Base-by-base conservation (phyloP, 2,329 filamentous ascomycete genomes). In the Alternaria ventricosa region DNA sequence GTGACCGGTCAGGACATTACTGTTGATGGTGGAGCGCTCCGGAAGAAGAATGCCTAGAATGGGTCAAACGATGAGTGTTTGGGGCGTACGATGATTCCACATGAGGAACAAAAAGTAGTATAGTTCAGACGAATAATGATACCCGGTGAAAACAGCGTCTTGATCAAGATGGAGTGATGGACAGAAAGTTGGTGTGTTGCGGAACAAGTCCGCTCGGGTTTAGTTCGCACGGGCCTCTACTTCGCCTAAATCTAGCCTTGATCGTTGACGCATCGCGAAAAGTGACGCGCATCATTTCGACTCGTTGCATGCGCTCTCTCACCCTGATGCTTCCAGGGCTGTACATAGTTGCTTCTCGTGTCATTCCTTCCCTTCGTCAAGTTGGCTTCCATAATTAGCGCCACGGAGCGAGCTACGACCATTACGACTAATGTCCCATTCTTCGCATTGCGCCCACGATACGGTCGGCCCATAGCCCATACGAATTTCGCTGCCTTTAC, bases 1-100 rank as follows among this genome's bases (percentile, higher is more conserved):
- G 75, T 81, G 4, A 81, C 77, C 6, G 79, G 78, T 22, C 74
- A 76, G 63, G 77, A 79, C 36, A 75, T 81, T 18, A 78, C 75
- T 3, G 75, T 81, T 6, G 78, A 81, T 61, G 79, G 79, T 25
- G 79, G 79, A 28, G 78, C 75, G 3, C 50, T 77, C 65, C 70
- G 71, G 62, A 79, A 79, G 67, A 80, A 81, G 67, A 69, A 72
- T 13, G 60, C 55, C 18, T 62, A 50, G 43, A 6, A 15, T 7
- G 20, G 2, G 13, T 25, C 10, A 25, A 9, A 8, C 15, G 30
- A 15, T 9, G 8, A 25, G 20, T 36, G 6, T 53, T 23, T 23
- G 13, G 12, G 13, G 49, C 4, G 13, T 12, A 2, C 22, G 13
- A 8, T 41, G 13, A 25, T 25, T 6, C 20, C 25, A 36, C 13